Percentiles rank a stretch among this genome's conserved stretches.
Conservation (phyloP, 75 land plant genomes). For the Pinus tabuliformis region DNA sequence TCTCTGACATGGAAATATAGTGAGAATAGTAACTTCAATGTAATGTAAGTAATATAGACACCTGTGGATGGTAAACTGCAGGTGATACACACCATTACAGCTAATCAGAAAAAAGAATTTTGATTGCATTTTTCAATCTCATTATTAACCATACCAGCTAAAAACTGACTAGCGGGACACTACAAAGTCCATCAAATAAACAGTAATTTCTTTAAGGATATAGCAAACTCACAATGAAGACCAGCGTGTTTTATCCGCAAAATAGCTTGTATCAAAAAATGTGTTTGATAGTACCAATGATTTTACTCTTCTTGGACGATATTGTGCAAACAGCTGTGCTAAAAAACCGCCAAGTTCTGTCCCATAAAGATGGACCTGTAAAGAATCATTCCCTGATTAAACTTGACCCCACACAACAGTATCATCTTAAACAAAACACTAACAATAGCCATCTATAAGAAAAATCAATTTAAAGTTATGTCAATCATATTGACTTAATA, state of each 20-base stretch:
- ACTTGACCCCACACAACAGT: not conserved
- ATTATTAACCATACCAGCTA: too few relatives aligned
- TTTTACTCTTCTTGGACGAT: conserved; percentile 46
- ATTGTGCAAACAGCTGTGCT: conserved; percentile 48
- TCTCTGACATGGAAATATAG: too few relatives aligned
- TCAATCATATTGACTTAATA: not conserved
- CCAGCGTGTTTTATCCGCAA: conserved; percentile 36
- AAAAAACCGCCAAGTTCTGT: conserved; percentile 48
- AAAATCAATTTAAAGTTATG: not conserved
- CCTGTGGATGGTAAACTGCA: too few relatives aligned
- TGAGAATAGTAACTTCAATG: too few relatives aligned
- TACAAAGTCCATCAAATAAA: not conserved
- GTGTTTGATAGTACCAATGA: conserved; percentile 50
- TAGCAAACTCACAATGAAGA: conserved; percentile 32
- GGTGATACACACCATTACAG: too few relatives aligned
- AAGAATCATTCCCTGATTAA: not conserved
- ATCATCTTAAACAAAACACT: not conserved
- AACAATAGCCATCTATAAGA: not conserved
- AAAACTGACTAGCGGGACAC: not conserved
- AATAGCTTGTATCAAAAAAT: conserved; percentile 34
- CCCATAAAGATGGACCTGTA: conserved; percentile 47
- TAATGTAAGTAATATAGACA: too few relatives aligned
- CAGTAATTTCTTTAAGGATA: not conserved
- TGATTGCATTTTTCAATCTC: too few relatives aligned
- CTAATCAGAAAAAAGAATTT: too few relatives aligned